phyloP scores from a whole-genome alignment of 2,329 filamentous ascomycete species.

The Neoascochyta sp. region DNA sequence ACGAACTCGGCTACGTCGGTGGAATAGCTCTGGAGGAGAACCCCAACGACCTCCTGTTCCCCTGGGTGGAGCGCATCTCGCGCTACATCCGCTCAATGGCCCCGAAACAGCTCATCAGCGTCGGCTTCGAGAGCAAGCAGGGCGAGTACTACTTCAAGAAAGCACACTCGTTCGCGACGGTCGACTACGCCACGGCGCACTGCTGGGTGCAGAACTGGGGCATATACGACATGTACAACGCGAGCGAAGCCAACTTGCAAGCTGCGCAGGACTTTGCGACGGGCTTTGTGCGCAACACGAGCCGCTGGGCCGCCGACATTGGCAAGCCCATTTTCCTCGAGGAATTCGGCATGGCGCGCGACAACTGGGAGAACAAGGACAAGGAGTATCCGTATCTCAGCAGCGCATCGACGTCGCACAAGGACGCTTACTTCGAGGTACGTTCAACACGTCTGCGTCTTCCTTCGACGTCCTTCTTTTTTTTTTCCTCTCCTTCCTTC shows the following conservation, averaged over 20 bases:
- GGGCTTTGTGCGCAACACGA: slow-evolving; percentile 34
- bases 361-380: slow-evolving; percentile 40
- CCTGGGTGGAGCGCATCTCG: slow-evolving; percentile 38
- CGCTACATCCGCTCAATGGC: slow-evolving; percentile 36
- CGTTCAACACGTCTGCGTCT: too few relatives aligned
- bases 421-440: slow-evolving; percentile 38
- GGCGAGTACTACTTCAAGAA: slow-evolving; percentile 41
- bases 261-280: slow-evolving; percentile 36
- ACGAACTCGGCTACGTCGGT: slow-evolving; percentile 25
- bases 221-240: slow-evolving; percentile 40
- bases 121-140: slow-evolving; percentile 41
- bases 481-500: background rate
- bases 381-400: slow-evolving; percentile 39
- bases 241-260: slow-evolving; percentile 28
- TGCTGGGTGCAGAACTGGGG: slow-evolving; percentile 43
- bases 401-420: slow-evolving; percentile 34
- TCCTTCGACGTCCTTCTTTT: too few relatives aligned
- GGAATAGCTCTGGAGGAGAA: slow-evolving; percentile 27
- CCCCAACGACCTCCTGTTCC: slow-evolving; percentile 33
- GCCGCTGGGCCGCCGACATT: slow-evolving; percentile 36
- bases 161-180: slow-evolving; percentile 35
- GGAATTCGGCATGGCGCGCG: slow-evolving; percentile 41
- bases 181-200: slow-evolving; percentile 41
- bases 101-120: slow-evolving; percentile 39
- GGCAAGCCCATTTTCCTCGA: slow-evolving; percentile 40